phyloP scores from a whole-genome alignment of 495 filamentous ascomycete genomes.

The Pyronema omphalodes region DNA sequence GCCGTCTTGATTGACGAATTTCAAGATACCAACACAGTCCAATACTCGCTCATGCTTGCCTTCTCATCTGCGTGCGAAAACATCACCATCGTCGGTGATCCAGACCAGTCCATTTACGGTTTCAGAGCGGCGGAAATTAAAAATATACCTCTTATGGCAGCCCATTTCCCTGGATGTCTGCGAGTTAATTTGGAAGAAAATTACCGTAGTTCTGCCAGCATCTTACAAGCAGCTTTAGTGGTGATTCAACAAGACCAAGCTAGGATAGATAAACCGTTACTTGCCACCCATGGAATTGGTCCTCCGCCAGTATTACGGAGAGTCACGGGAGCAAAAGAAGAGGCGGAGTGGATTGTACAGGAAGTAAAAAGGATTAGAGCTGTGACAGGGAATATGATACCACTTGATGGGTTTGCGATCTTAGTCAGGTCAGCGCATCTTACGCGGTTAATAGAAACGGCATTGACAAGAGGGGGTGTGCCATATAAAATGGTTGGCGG shows the following conservation, averaged over 20 bases:
- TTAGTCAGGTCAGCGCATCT: conserved; percentile 68
- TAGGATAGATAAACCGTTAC: conserved; percentile 57
- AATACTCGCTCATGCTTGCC: conserved; percentile 87
- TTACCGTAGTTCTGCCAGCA: conserved; percentile 84
- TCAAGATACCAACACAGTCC: conserved; percentile 89
- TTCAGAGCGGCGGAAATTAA: conserved; percentile 93
- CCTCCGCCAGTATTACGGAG: conserved; percentile 69
- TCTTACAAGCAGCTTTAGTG: conserved; percentile 59
- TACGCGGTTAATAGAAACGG: conserved; percentile 68
- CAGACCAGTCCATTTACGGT: conserved; percentile 96
- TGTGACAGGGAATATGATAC: conserved; percentile 54
- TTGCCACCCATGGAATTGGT: conserved; percentile 64
- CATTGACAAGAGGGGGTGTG: conserved; percentile 68
- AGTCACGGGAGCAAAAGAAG: conserved; percentile 48
- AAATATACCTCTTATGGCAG: conserved; percentile 65
- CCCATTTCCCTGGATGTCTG: conserved; percentile 55
- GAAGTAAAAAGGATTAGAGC: conserved; percentile 59
- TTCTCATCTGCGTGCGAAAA: conserved; percentile 52
- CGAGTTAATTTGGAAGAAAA: conserved; percentile 85
- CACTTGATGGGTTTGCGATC: conserved; percentile 65
- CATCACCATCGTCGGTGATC: conserved; percentile 92
- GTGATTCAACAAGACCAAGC: conserved; percentile 84
- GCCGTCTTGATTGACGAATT: conserved; percentile 94
- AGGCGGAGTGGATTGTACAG: conserved; percentile 75
- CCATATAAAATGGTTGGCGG: conserved; percentile 91